Evolutionary conservation across 305 asterid species (phyloP).

Genomic region (Ilex paraguariensis): DNA sequence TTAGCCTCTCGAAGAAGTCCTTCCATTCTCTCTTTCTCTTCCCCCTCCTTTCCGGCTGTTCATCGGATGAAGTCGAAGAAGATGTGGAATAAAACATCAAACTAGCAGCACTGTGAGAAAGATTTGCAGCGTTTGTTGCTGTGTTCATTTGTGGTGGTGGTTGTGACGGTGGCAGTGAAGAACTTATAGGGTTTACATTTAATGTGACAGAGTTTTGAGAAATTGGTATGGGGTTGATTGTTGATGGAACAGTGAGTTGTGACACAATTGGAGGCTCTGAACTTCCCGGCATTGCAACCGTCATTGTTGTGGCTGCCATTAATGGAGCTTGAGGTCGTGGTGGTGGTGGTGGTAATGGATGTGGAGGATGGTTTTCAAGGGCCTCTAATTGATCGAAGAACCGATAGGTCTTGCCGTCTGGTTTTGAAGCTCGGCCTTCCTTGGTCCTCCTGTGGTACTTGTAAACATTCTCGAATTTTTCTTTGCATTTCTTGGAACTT

Average conservation of each 20-base stretch:
- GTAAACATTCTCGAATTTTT: conserved; percentile 88
- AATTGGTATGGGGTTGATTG: not conserved
- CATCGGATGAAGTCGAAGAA: conserved; percentile 77
- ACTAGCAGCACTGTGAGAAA: conserved; percentile 14
- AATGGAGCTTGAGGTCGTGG: conserved; percentile 6
- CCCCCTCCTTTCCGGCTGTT: conserved; percentile 47
- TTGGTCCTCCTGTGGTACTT: conserved; percentile 89
- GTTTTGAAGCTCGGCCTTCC: conserved; percentile 72
- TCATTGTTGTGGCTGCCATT: conserved; percentile 2
- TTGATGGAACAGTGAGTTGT: not conserved
- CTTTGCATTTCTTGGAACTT: conserved; percentile 88
- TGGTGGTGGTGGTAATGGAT: conserved; percentile 23
- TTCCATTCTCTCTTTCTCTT: conserved; percentile 82
- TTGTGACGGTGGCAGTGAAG: conserved; percentile 18
- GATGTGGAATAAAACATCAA: conserved; percentile 47
- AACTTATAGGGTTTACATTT: conserved; percentile 9
- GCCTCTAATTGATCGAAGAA: conserved; percentile 85
- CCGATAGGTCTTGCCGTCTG: conserved; percentile 78
- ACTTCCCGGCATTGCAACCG: too few relatives aligned
- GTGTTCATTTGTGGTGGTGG: not conserved
- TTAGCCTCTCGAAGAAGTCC: conserved; percentile 57
- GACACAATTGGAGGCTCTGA: not conserved
- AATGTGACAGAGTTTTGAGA: not conserved
- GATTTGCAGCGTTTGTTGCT: conserved; percentile 7
- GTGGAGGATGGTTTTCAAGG: conserved; percentile 28